Base-by-base conservation (phyloP, 192 early-diverging fungal genomes). In the Podila clonocystis region DNA sequence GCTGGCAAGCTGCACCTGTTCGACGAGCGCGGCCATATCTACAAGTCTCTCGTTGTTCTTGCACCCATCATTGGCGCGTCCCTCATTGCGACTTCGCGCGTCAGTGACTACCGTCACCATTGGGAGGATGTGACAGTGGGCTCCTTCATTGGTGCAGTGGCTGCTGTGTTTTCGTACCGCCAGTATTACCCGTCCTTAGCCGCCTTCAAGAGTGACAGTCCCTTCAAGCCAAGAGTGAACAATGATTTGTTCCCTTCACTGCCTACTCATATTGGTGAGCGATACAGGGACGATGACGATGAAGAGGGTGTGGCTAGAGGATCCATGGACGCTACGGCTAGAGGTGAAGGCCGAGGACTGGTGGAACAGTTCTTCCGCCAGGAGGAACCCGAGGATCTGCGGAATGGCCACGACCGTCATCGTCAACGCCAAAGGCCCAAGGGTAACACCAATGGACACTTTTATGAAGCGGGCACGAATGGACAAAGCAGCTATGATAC, bases 81-180 rank as follows among this genome's bases (percentile, higher is more conserved):
- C 31, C 70, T 91, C 34, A 85, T 95, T 55, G 90, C 87, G 13
- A 87, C 91, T 12, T 90, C 93, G 55, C 85, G 94, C 64, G 88
- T 89, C 0, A 82, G 78, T 55, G 94, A 95, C 72, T 95, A 95
- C 61, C 86, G 93, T 65, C 94, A 95, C 74, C 93, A 93, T 60
- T 93, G 91, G 91, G 85, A 90, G 61, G 94, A 95, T 76, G 93
- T 95, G 29, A 69, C 86, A 48, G 77, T 80, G 2, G 94, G 91
- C 24, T 68, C 83, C 7, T 65, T 83, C 4, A 71, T 94, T 13
- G 93, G 93, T 22, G 65, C 80, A 0, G 65, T 85, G 9, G 89
- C 88, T 75, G 91, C 90, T 2, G 86, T 86, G 67, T 93, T 92
- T 73, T 83, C 88, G 0, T 94, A 94, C 72, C 82, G 85, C 60